Conservation (phyloP, 164 flowering plant species). For the Annona cherimola region DNA sequence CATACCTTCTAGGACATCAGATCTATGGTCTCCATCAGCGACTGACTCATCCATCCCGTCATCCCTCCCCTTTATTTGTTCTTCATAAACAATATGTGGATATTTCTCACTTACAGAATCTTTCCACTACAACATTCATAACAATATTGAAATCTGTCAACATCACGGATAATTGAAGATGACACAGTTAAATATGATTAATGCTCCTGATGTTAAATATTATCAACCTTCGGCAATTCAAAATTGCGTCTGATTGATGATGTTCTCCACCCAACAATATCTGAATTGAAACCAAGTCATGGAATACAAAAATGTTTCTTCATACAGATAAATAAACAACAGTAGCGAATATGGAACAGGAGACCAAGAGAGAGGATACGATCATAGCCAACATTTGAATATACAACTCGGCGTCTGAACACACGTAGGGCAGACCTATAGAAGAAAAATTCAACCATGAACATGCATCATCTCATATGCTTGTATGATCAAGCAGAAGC, state of each 20-base stretch:
- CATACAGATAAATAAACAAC: slow-evolving; percentile 8
- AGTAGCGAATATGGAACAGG: neutral
- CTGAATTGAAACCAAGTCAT: slow-evolving; percentile 32
- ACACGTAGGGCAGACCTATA: slow-evolving; percentile 78
- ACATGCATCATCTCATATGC: neutral
- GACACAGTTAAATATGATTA: neutral
- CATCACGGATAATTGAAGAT: neutral
- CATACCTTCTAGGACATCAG: slow-evolving; percentile 77
- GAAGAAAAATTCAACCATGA: slow-evolving; percentile 2
- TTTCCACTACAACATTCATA: slow-evolving; percentile 62
- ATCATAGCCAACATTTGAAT: slow-evolving; percentile 86
- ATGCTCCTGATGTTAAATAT: slow-evolving; percentile 12
- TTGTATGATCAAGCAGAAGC: neutral
- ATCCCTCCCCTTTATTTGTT: slow-evolving; percentile 55
- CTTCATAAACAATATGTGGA: slow-evolving; percentile 88
- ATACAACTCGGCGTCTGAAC: slow-evolving; percentile 79
- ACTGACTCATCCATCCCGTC: slow-evolving; percentile 28
- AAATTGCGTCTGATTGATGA: slow-evolving; percentile 74
- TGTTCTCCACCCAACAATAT: slow-evolving; percentile 99
- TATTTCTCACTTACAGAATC: slow-evolving; percentile 66
- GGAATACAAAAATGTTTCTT: slow-evolving; percentile 22
- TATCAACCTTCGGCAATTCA: slow-evolving; percentile 97
- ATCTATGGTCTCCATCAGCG: slow-evolving; percentile 31
- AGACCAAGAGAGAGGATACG: slow-evolving; percentile 57
- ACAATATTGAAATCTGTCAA: neutral